Evolutionary conservation across 2,329 filamentous ascomycete species (phyloP).

Genomic region (Neopestalotiopsis sp.): DNA sequence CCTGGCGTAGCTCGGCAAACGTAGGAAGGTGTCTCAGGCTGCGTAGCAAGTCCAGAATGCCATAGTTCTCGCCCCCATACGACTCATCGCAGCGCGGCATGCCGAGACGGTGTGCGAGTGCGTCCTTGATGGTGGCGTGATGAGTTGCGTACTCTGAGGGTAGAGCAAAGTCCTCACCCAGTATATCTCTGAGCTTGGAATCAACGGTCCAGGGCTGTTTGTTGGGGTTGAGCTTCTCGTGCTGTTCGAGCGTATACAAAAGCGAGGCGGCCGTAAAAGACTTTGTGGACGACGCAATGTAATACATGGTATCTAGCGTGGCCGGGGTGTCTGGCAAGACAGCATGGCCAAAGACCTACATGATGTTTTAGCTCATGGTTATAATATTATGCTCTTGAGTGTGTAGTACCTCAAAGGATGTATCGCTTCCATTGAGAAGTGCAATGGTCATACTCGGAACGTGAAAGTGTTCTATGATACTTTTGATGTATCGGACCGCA

Average conservation of each 20-base stretch:
- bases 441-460: conserved; percentile 4
- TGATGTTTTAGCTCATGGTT: background rate
- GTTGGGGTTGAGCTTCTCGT: background rate
- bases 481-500: background rate
- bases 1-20: background rate
- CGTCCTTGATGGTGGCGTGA: conserved; percentile 1
- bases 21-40: conserved; percentile 2
- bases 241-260: background rate
- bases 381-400: background rate
- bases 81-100: background rate
- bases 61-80: background rate
- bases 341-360: conserved; percentile 5
- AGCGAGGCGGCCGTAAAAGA: conserved; percentile 6
- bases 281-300: conserved; percentile 9
- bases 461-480: conserved; percentile 7
- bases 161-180: conserved; percentile 2
- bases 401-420: background rate
- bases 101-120: conserved; percentile 3
- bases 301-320: conserved; percentile 4
- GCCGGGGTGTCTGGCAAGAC: background rate
- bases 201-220: background rate
- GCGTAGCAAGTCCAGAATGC: background rate
- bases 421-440: background rate
- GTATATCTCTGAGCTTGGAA: conserved; percentile 2
- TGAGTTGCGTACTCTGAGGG: conserved; percentile 9